phyloP scores from a whole-genome alignment of 2,329 filamentous ascomycete genomes.

The Fusarium vanettenii region DNA sequence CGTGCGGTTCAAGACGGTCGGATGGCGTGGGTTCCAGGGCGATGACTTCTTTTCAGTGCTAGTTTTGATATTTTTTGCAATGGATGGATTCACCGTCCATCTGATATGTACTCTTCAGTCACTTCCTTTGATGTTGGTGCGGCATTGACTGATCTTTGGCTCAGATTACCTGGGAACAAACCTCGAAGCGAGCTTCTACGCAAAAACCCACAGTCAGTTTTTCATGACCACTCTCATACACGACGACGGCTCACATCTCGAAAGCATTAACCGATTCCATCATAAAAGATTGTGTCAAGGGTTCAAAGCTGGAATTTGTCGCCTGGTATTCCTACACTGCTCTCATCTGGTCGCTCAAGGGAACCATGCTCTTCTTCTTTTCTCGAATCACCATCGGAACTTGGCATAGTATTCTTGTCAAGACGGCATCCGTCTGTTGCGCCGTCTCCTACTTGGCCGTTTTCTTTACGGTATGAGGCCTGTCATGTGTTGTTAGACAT shows the following conservation, averaged over 20 bases:
- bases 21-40: constrained; percentile 50
- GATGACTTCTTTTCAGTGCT: constrained; percentile 53
- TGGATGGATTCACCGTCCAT: constrained; percentile 51
- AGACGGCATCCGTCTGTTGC: constrained; percentile 7
- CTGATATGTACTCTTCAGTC: constrained; percentile 42
- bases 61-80: constrained; percentile 48
- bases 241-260: neutral
- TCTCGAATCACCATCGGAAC: constrained; percentile 43
- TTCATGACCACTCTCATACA: fast-evolving
- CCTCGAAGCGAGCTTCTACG: constrained; percentile 24
- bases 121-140: fast-evolving
- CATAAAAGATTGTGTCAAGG: constrained; percentile 43
- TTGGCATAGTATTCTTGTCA: constrained; percentile 40
- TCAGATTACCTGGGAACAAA: constrained; percentile 38
- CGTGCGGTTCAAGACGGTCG: constrained; percentile 52
- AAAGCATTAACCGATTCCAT: constrained; percentile 43
- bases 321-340: constrained; percentile 55
- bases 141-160: neutral
- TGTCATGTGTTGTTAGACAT: fast-evolving
- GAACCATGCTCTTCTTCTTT: constrained; percentile 46
- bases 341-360: constrained; percentile 50
- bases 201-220: constrained; percentile 8
- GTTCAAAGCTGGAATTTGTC: constrained; percentile 51
- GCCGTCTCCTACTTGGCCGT: constrained; percentile 28
- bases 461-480: constrained; percentile 28